These are phyloP conservation scores for Leccinum obscurum DNA, from an alignment of 768 basidiomycete genomes.

Conservation along the genomic window DNA sequence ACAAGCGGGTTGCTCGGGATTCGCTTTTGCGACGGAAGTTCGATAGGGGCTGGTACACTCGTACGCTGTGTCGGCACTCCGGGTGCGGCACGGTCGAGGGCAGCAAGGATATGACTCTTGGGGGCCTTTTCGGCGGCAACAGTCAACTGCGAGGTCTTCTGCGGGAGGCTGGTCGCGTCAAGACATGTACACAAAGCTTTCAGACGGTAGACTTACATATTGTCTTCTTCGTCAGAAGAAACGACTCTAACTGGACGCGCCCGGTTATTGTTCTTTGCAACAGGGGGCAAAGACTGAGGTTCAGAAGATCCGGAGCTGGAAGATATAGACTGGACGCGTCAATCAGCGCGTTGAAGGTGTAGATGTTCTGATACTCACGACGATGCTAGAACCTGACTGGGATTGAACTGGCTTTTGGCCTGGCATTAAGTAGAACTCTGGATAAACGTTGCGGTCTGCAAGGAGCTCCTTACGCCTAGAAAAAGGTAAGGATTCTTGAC, in stretches of 20 bases:
- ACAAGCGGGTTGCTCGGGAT: constrained; percentile 13
- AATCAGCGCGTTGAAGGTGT: background rate
- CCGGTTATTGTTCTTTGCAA: constrained; percentile 8
- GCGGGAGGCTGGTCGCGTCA: constrained; percentile 13
- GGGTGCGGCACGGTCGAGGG: constrained; percentile 26
- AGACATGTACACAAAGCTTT: background rate
- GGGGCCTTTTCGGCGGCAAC: background rate
- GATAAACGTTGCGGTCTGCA: constrained; percentile 27
- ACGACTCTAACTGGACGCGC: constrained; percentile 22
- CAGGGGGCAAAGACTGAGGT: constrained; percentile 20
- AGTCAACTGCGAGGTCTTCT: background rate
- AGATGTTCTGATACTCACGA: constrained; percentile 20
- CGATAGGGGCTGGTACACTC: constrained; percentile 35
- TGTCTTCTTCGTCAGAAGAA: constrained; percentile 34
- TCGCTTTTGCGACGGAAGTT: constrained; percentile 24
- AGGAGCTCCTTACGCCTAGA: constrained; percentile 30
- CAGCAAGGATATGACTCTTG: constrained; percentile 22
- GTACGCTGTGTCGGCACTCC: constrained; percentile 18
- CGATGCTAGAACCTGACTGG: constrained; percentile 6
- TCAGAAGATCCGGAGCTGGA: constrained; percentile 19
- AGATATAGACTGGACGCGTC: constrained; percentile 15
- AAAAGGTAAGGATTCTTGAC: background rate
- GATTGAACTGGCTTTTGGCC: constrained; percentile 16
- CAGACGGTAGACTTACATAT: constrained; percentile 7
- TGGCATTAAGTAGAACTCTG: constrained; percentile 28